phyloP scores from a whole-genome alignment of 257 asterid genomes.

The Anisodus acutangulus region DNA sequence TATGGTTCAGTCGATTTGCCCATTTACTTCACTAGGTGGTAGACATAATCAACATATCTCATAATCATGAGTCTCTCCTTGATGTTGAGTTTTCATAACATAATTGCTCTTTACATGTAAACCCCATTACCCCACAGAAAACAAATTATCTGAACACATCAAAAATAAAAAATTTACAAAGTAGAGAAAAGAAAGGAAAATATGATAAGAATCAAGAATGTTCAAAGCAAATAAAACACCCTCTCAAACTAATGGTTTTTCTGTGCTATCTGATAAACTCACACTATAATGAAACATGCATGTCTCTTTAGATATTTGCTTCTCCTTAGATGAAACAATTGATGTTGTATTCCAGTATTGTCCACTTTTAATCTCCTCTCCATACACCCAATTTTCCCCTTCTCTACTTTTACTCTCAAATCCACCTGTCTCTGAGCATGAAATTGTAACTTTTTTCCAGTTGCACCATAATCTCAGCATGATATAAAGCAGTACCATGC shows the following conservation, averaged over 20 bases:
- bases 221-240: not conserved
- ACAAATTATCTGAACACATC: not conserved
- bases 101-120: slow-evolving; percentile 11
- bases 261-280: slow-evolving; percentile 44
- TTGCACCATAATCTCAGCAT: slow-evolving; percentile 86
- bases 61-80: not conserved
- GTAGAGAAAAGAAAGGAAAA: not conserved
- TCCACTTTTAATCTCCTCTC: slow-evolving; percentile 62
- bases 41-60: not conserved
- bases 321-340: slow-evolving; percentile 38
- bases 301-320: slow-evolving; percentile 52
- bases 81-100: not conserved
- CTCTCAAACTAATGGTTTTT: slow-evolving; percentile 42
- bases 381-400: slow-evolving; percentile 63
- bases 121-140: not conserved
- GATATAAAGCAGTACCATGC: slow-evolving; percentile 66
- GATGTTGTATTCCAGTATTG: slow-evolving; percentile 60
- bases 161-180: not conserved
- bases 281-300: slow-evolving; percentile 53
- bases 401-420: slow-evolving; percentile 27
- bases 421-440: slow-evolving; percentile 71
- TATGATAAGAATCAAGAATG: not conserved
- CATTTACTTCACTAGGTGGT: not conserved
- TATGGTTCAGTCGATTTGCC: not conserved
- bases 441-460: slow-evolving; percentile 78